Evolutionary conservation across 768 basidiomycete species (phyloP).

Genomic region (Lactarius quietus): DNA sequence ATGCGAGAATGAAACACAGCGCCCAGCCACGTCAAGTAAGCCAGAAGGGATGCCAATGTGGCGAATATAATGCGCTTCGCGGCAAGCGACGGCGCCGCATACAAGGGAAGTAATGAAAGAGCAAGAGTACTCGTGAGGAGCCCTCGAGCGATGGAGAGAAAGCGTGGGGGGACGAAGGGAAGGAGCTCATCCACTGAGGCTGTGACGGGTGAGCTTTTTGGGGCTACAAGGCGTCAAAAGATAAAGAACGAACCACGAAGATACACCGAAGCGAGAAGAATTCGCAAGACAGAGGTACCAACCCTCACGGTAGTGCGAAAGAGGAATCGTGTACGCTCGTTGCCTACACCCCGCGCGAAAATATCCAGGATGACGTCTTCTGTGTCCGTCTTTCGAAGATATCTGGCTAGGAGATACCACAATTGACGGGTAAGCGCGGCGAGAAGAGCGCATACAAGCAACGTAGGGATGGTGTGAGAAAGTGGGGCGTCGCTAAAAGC

Average conservation of each 20-base stretch:
- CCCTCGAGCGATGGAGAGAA: slow-evolving; percentile 37
- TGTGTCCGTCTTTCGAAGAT: slow-evolving; percentile 59
- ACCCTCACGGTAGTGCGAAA: slow-evolving; percentile 46
- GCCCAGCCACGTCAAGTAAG: slow-evolving; percentile 60
- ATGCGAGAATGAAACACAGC: slow-evolving; percentile 51
- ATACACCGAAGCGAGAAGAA: slow-evolving; percentile 58
- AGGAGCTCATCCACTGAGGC: slow-evolving; percentile 53
- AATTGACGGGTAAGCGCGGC: slow-evolving; percentile 62
- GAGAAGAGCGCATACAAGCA: slow-evolving; percentile 53
- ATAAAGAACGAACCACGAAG: slow-evolving; percentile 51
- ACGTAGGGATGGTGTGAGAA: slow-evolving; percentile 45
- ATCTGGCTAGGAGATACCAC: slow-evolving; percentile 75
- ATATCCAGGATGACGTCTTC: slow-evolving; percentile 64
- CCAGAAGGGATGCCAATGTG: slow-evolving; percentile 54
- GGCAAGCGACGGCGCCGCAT: slow-evolving; percentile 51
- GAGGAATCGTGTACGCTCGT: slow-evolving; percentile 42
- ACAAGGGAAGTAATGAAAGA: slow-evolving; percentile 47
- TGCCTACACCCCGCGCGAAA: slow-evolving; percentile 53
- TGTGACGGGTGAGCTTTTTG: slow-evolving; percentile 32
- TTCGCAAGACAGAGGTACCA: slow-evolving; percentile 43
- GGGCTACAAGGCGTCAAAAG: slow-evolving; percentile 9
- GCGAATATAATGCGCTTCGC: slow-evolving; percentile 53
- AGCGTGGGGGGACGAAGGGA: slow-evolving; percentile 43
- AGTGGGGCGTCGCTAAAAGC: slow-evolving; percentile 48
- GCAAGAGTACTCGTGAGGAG: slow-evolving; percentile 42